A percentile compares a stretch with the other conserved stretches of the same genome.
phyloP scores from a whole-genome alignment of 768 basidiomycete genomes.

The Rhodotorula babjevae region DNA sequence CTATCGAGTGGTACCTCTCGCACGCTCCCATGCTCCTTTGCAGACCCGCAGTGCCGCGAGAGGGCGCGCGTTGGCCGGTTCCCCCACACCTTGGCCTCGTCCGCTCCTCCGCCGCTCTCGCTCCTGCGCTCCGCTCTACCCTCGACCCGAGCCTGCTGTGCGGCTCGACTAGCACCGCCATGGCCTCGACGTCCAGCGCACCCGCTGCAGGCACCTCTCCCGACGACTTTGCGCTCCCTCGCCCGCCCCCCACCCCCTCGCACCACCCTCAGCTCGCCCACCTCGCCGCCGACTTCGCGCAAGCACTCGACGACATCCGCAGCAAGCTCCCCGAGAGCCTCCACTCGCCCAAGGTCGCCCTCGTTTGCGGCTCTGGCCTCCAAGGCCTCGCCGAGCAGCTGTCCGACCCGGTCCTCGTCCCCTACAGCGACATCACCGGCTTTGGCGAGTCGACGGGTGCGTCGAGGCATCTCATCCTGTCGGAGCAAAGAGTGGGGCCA shows the following conservation, averaged over 20 bases:
- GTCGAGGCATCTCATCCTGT: neutral
- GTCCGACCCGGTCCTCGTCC: conserved; percentile 49
- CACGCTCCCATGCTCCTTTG: too few species aligned
- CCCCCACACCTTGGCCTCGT: too few species aligned
- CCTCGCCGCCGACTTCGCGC: neutral
- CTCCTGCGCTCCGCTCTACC: too few species aligned
- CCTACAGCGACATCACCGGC: conserved; percentile 65
- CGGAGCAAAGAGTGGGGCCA: too few species aligned
- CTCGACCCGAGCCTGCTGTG: too few species aligned
- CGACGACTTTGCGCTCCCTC: conserved; percentile 13
- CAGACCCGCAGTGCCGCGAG: too few species aligned
- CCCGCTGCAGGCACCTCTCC: too few species aligned
- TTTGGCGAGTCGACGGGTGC: conserved; percentile 73
- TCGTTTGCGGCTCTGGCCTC: conserved; percentile 82
- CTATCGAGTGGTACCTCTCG: too few species aligned
- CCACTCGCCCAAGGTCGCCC: conserved; percentile 63
- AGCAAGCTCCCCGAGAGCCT: conserved; percentile 46
- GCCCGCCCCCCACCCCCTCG: conserved; percentile 9
- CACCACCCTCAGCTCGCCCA: neutral
- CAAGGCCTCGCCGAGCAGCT: conserved; percentile 62
- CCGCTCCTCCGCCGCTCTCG: too few species aligned
- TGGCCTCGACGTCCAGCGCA: too few species aligned
- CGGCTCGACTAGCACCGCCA: too few species aligned
- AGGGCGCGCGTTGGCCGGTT: too few species aligned
- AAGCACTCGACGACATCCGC: conserved; percentile 20